Base-by-base conservation (phyloP, 1,284 basidiomycete species). In the Pyrrhoderma lamaoense region DNA sequence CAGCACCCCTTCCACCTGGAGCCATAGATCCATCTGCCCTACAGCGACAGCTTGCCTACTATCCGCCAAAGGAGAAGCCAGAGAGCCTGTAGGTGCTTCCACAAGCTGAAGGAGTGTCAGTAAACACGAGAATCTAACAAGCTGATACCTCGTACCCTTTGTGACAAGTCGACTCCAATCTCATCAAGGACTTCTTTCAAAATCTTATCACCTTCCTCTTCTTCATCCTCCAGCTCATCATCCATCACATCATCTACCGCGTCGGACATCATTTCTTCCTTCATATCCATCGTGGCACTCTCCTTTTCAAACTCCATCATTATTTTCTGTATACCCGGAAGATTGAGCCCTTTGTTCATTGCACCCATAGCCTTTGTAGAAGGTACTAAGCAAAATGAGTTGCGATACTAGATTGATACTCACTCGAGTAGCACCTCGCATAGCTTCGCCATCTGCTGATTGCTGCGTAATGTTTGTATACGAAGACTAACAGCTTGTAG, bases 401-500 rank as follows among this genome's bases (percentile, higher is more conserved):
- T 9, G 35, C 16, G 16, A 37, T 9, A 37, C 9, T 13, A 27
- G 14, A 43, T 8, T 42, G 44, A 43, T 45, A 67, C 87, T 61
- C 65, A 95, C 93, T 61, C 89, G 80, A 27, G 94, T 96, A 9
- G 96, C 96, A 35, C 96, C 96, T 61, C 92, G 85, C 96, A 99
- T 99, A 1, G 96, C 95, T 53, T 94, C 91, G 94, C 94, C 96
- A 99, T 99, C 71, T 96, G 93, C 67, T 99, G 93, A 64, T 98
- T 98, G 62, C 90, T 94, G 58, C 96, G 75, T 52, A 99, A 73
- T 3, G 94, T 94, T 69, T 99, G 96, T 75, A 99, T 96, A 56
- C 96, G 80, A 53, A 99, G 73, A 14, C 89, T 85, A 42, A 99
- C 93, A 4, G 95, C 96, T 68, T 99, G 96, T 1, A 99, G 77